A percentile compares a stretch with the other conserved stretches of the same genome.
Conservation (phyloP, 352 stramenopile species). For the Pythium angustatum region DNA sequence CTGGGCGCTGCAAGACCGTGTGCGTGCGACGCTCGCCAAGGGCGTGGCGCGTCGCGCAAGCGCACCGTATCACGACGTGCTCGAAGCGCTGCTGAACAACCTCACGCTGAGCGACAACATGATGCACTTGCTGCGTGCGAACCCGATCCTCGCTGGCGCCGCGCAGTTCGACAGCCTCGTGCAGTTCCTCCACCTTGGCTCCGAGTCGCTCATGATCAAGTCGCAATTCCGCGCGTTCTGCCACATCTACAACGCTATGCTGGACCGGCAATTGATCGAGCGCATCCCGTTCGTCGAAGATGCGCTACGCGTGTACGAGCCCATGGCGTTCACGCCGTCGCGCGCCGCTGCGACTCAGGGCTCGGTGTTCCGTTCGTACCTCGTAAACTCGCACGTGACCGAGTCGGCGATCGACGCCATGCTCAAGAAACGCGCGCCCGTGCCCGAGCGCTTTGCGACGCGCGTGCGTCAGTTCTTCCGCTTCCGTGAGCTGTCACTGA, state of each 20-base stretch:
- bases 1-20: background rate
- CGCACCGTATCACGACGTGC: background rate
- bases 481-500: conserved; percentile 27
- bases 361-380: conserved; percentile 28
- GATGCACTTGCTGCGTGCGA: background rate
- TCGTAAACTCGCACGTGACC: conserved; percentile 32
- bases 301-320: conserved; percentile 5
- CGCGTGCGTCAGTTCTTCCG: conserved; percentile 30
- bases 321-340: conserved; percentile 34
- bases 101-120: background rate
- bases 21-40: background rate
- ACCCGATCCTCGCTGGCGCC: background rate
- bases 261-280: too few species aligned
- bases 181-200: too few species aligned
- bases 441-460: background rate
- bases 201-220: too few species aligned
- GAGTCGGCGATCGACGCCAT: conserved; percentile 29
- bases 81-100: background rate
- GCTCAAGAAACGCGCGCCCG: conserved; percentile 11
- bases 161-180: too few species aligned
- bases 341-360: conserved; percentile 28
- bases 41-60: background rate
- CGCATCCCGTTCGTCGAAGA: too few species aligned
- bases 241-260: too few species aligned
- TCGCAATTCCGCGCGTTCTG: too few species aligned